These are phyloP conservation scores for Hondaea fermentalgiana DNA, from an alignment of 108 stramenopile genomes.

Conservation along the genomic window DNA sequence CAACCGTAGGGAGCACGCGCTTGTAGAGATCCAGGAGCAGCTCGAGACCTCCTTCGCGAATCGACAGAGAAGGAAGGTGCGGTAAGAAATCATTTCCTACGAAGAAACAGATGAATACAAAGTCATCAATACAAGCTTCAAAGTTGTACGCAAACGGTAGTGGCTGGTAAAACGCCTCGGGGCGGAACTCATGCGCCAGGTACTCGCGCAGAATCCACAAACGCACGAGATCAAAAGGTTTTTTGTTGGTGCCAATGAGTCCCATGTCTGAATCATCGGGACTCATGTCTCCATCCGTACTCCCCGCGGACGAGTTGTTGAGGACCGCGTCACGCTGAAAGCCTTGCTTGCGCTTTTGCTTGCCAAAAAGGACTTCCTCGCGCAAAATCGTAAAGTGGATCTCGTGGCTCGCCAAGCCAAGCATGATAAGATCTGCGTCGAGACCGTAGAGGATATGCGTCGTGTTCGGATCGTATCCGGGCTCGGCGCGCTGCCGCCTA, in stretches of 20 bases:
- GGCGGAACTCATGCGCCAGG: constrained; percentile 70
- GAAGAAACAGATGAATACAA: constrained; percentile 74
- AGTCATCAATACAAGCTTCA: constrained; percentile 89
- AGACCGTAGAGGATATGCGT: constrained; percentile 91
- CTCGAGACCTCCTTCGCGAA: constrained; percentile 88
- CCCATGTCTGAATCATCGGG: constrained; percentile 39
- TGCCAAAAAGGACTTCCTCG: constrained; percentile 65
- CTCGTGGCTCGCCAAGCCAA: constrained; percentile 95
- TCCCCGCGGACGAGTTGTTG: background rate
- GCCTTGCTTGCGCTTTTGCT: background rate
- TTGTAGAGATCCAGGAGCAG: constrained; percentile 84
- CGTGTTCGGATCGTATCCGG: constrained; percentile 86
- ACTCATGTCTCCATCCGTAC: constrained; percentile 36
- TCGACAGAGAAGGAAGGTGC: constrained; percentile 88
- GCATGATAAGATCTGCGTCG: constrained; percentile 99
- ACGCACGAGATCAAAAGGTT: constrained; percentile 65
- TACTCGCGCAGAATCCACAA: constrained; percentile 90
- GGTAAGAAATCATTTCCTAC: constrained; percentile 58
- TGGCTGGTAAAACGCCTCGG: constrained; percentile 40
- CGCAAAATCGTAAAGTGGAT: constrained; percentile 89
- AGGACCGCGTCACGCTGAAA: constrained; percentile 28
- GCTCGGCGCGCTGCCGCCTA: constrained; percentile 75
- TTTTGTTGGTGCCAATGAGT: constrained; percentile 61
- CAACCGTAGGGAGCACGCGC: constrained; percentile 72
- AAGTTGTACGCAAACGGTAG: constrained; percentile 59